Conservation (phyloP, 257 asterid species). For the Nicotiana benthamiana region DNA sequence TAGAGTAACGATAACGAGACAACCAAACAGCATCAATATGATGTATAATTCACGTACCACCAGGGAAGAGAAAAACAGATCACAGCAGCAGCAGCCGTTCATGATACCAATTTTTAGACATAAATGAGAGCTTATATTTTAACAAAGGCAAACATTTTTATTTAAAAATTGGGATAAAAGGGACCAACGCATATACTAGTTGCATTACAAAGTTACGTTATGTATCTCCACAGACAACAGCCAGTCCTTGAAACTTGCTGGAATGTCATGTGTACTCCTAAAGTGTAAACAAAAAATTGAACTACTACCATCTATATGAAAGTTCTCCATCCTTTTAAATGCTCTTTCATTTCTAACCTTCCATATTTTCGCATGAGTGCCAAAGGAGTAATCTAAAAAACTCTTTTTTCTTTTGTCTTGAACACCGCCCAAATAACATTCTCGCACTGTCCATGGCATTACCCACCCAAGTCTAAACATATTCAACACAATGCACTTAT, state of each 20-base stretch:
- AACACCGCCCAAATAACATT: background rate
- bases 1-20: background rate
- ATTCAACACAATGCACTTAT: background rate
- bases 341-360: background rate
- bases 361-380: background rate
- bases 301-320: background rate
- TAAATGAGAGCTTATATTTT: background rate
- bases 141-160: background rate
- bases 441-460: background rate
- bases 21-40: background rate
- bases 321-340: background rate
- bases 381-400: background rate
- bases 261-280: background rate
- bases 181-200: background rate
- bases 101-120: background rate
- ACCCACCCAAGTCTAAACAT: background rate
- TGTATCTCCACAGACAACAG: background rate
- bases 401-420: background rate
- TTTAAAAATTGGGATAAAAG: background rate
- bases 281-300: background rate
- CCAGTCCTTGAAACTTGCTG: background rate
- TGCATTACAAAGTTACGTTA: background rate
- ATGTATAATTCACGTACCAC: background rate
- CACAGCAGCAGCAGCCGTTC: background rate
- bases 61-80: background rate